Conservation (phyloP, 306 rosid genomes). For the Boehmeria nivea region DNA sequence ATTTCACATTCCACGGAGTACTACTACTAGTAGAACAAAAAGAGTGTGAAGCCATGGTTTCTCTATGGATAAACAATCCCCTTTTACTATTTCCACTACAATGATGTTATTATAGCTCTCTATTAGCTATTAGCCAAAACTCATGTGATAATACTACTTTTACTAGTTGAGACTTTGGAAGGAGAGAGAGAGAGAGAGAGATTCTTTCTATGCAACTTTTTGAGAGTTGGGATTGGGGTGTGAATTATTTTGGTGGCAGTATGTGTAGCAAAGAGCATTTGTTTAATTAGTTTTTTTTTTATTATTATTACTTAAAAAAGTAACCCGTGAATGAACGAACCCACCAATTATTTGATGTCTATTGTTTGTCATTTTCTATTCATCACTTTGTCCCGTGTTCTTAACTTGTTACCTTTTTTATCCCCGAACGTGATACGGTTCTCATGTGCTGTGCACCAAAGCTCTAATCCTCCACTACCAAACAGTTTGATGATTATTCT, state of each 20-base stretch:
- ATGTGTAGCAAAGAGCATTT: no score
- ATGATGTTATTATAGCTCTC: not conserved
- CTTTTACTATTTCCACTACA: not conserved
- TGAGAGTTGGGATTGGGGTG: not conserved
- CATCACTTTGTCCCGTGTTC: constrained; percentile 22
- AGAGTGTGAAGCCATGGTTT: constrained; percentile 27
- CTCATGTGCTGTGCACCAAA: constrained; percentile 1
- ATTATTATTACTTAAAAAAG: no score
- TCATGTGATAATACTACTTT: not conserved
- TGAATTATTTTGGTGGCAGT: constrained; percentile 18
- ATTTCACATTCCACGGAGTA: constrained; percentile 28
- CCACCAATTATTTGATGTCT: no score
- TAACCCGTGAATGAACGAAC: constrained; percentile 62
- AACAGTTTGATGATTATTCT: not conserved
- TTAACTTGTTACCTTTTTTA: constrained; percentile 20
- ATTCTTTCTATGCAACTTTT: no score
- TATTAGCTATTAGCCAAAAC: not conserved
- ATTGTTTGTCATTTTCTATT: constrained; percentile 49
- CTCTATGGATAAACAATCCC: not conserved
- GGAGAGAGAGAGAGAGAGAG: not conserved
- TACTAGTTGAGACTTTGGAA: no score
- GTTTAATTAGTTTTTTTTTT: constrained; percentile 12
- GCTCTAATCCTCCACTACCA: not conserved
- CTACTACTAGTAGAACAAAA: constrained; percentile 1
- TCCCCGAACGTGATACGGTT: not conserved